Evolutionary conservation across 176 grass and related monocot genomes (phyloP), one percentile per base, ranked within the genome.

Genomic region (Carex parvula): DNA sequence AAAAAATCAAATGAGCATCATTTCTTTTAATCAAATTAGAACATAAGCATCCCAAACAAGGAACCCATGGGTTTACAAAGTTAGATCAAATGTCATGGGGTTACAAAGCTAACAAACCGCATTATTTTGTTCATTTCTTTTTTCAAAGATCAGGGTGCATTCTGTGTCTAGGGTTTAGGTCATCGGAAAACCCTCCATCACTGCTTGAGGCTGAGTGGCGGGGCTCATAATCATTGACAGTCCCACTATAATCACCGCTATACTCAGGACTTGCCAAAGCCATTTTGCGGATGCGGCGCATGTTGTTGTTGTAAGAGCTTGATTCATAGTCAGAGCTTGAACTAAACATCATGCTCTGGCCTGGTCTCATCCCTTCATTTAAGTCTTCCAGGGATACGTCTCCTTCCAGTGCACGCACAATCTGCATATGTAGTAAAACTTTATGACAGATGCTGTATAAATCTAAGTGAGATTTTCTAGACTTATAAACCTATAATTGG

Each of bases 331-430:
- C 89, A 1, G 78, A 70, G 30, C 8, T 70, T 1, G 86, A 85
- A 85, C 87, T 84, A 68, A 95, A 90, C 48, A 84, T 8, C 84
- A 72, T 66, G 83, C 93, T 95, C 50, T 90, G 88, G 61, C 93
- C 96, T 16, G 86, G 84, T 62, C 81, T 87, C 84, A 90, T 26
- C 71, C 88, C 92, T 46, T 92, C 88, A 53, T 88, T 92, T 22
- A 94, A 75, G 84, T 92, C 92, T 81, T 94, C 92, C 16, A 92
- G 63, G 24, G 90, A 90, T 70, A 94, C 68, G 14, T 85, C 88
- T 8, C 92, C 92, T 71, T 94, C 88, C 77, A 94, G 18, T 57
- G 92, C 92, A 70, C 88, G 79, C 62, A 94, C 90, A 54, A 94
- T 90, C 88, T 94, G 66, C 84, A 84, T 53, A 0, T 62, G 42